Evolutionary conservation across 1,139 yeast genomes (phyloP), one percentile per base, ranked within the genome.

Genomic region (Debaryomyces sp.): DNA sequence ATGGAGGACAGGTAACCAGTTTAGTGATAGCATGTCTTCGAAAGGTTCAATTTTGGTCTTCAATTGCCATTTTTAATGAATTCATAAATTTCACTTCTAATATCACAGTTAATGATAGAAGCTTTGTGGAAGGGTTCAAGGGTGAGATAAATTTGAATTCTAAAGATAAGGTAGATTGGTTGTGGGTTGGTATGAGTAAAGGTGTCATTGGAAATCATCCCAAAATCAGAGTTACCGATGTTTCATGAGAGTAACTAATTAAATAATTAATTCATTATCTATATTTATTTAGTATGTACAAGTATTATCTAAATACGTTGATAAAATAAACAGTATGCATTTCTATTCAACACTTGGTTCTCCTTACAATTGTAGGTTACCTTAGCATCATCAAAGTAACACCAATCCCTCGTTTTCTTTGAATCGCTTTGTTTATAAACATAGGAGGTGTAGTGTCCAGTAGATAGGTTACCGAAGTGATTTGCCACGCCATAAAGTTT

Each of bases 371-470:
- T 70, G 45, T 59, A 69, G 2, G 77, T 70, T 5, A 84, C 81
- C 47, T 74, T 77, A 0, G 88, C 78, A 64, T 89, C 96, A 63
- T 89, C 96, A 63, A 85, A 89, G 52, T 81, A 80, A 52, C 89
- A 81, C 96, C 96, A 89, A 15, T 79, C 81, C 45, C 78, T 72
- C 4, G 61, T 54, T 52, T 66, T 68, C 48, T 63, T 62, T 12
- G 54, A 43, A 46, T 66, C 73, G 42, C 73, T 73, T 5, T 75
- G 64, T 57, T 89, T 88, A 57, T 84, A 73, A 2, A 90, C 96
- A 60, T 84, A 87, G 0, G 96, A 78, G 0, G 98, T 94, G 65
- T 94, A 94, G 67, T 94, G 99, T 0, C 99, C 98, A 2, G 96
- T 90, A 42, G 87, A 81, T 43, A 92, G 73, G 24, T 75, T 71